Evolutionary conservation across 768 basidiomycete genomes (phyloP).

Genomic region (Serendipita sp.): DNA sequence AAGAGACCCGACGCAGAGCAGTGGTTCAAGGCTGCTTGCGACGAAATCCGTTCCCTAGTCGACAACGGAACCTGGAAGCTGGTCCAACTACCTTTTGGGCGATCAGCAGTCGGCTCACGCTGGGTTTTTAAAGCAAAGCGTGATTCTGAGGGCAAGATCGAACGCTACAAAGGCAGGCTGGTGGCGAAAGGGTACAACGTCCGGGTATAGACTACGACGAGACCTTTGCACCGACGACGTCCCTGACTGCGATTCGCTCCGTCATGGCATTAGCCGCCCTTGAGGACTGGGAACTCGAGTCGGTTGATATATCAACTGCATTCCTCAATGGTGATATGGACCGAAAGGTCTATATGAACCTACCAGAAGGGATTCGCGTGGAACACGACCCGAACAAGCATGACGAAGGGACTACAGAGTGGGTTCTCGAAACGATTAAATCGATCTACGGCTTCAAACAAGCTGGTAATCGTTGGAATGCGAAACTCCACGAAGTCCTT

Average conservation of each 20-base stretch:
- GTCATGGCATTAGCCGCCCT: slow-evolving; percentile 23
- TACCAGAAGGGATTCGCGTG: slow-evolving; percentile 14
- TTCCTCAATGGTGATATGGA: slow-evolving; percentile 18
- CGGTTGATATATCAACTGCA: slow-evolving; percentile 13
- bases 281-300: slow-evolving; percentile 14
- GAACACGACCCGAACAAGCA: neutral
- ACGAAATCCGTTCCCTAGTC: slow-evolving; percentile 15
- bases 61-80: neutral
- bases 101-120: slow-evolving; percentile 23
- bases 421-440: slow-evolving; percentile 6
- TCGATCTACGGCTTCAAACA: slow-evolving; percentile 17
- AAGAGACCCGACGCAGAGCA: slow-evolving; percentile 9
- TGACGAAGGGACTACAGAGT: neutral
- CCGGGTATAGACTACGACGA: slow-evolving; percentile 23
- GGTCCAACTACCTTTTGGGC: slow-evolving; percentile 20
- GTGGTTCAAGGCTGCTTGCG: slow-evolving; percentile 15
- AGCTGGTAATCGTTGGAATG: slow-evolving; percentile 13
- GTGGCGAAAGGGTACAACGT: slow-evolving; percentile 28
- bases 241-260: slow-evolving; percentile 19
- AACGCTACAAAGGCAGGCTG: slow-evolving; percentile 26
- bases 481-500: slow-evolving; percentile 8
- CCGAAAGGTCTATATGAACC: slow-evolving; percentile 18
- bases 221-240: slow-evolving; percentile 12
- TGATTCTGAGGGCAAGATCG: slow-evolving; percentile 21
- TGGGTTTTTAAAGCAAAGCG: slow-evolving; percentile 20